A percentile compares a stretch with the other conserved stretches of the same genome.
phyloP scores from a whole-genome alignment of 768 basidiomycete species.

The Nidularia sp. region DNA sequence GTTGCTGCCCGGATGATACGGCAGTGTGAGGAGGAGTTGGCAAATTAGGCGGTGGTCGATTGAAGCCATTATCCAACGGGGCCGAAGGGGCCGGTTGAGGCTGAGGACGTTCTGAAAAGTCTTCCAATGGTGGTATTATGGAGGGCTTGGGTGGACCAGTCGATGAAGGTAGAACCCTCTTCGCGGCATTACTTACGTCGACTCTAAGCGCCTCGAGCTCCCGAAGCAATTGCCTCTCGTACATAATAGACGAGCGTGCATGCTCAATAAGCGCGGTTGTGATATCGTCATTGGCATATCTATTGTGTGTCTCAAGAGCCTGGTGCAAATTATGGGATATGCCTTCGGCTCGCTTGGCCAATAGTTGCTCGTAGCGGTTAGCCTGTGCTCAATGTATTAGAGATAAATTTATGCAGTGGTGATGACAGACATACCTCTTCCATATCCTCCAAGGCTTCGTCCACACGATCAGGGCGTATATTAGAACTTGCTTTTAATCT shows the following conservation, averaged over 20 bases:
- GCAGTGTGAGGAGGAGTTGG: constrained; percentile 32
- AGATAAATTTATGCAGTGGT: background rate
- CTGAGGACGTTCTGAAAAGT: constrained; percentile 36
- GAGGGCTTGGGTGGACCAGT: constrained; percentile 59
- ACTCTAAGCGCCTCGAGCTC: constrained; percentile 83
- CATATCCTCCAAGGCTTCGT: constrained; percentile 88
- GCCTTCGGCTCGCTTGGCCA: constrained; percentile 83
- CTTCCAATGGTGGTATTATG: constrained; percentile 62
- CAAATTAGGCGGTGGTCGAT: constrained; percentile 17
- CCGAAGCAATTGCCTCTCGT: constrained; percentile 82
- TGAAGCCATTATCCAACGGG: constrained; percentile 26
- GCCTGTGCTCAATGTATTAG: constrained; percentile 47
- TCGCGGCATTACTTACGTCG: constrained; percentile 68
- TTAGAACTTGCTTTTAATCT: constrained; percentile 81
- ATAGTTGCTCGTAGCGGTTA: constrained; percentile 80
- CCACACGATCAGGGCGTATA: constrained; percentile 81
- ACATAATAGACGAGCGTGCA: constrained; percentile 86
- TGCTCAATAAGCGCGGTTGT: constrained; percentile 89
- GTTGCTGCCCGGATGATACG: constrained; percentile 15
- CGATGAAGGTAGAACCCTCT: constrained; percentile 46
- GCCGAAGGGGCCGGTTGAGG: constrained; percentile 23
- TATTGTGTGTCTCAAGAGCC: constrained; percentile 80
- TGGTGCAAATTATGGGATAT: constrained; percentile 93
- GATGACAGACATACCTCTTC: constrained; percentile 63
- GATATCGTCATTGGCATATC: constrained; percentile 87